Evolutionary conservation across 2,329 filamentous ascomycete genomes (phyloP).

Genomic region (Botrytis hyacinthi): DNA sequence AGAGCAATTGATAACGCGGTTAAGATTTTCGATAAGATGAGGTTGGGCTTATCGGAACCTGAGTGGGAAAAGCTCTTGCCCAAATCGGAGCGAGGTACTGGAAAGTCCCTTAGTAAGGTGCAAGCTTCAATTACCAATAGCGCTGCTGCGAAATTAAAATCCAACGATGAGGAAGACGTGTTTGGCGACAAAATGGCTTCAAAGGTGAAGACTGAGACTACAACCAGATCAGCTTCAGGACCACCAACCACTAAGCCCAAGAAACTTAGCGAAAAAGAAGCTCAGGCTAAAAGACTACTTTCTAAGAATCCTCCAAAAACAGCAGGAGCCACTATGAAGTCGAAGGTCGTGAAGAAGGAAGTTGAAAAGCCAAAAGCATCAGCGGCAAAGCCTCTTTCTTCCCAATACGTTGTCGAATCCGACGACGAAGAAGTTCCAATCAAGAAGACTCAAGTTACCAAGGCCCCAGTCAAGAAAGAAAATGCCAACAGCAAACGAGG

Average conservation of each 20-base stretch:
- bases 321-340: slow-evolving; percentile 25
- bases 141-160: slow-evolving; percentile 50
- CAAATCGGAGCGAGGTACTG: slow-evolving; percentile 56
- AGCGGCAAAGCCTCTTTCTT: slow-evolving; percentile 30
- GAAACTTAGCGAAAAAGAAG: slow-evolving; percentile 53
- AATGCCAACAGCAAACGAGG: slow-evolving; percentile 48
- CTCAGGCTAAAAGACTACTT: slow-evolving; percentile 56
- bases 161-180: slow-evolving; percentile 47
- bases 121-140: slow-evolving; percentile 58
- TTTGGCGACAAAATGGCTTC: slow-evolving; percentile 36
- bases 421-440: slow-evolving; percentile 34
- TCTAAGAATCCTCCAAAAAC: slow-evolving; percentile 40
- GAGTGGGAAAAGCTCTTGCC: slow-evolving; percentile 62
- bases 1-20: slow-evolving; percentile 60
- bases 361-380: slow-evolving; percentile 14
- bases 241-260: slow-evolving; percentile 53
- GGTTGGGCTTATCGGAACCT: slow-evolving; percentile 54
- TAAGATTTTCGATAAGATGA: slow-evolving; percentile 57
- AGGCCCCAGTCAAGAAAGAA: slow-evolving; percentile 42
- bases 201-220: slow-evolving; percentile 43
- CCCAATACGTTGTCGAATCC: slow-evolving; percentile 37
- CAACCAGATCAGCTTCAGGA: slow-evolving; percentile 53
- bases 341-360: slow-evolving; percentile 29
- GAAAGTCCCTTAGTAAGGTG: slow-evolving; percentile 60
- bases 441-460: slow-evolving; percentile 29